Conservation (phyloP, 1,284 basidiomycete genomes). For the Fistulinella cinereoalba region DNA sequence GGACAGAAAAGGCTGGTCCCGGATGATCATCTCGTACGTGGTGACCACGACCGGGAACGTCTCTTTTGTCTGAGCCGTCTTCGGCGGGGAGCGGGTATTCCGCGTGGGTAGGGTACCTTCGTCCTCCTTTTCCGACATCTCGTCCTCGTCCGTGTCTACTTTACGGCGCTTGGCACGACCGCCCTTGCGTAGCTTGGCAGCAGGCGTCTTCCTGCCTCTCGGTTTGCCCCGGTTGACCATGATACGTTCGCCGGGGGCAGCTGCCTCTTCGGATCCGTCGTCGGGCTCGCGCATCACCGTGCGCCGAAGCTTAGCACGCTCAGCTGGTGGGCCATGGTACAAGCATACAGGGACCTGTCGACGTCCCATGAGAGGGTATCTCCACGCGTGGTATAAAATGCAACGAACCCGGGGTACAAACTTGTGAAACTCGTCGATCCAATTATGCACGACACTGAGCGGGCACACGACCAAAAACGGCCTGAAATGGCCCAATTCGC, state of each 20-base stretch:
- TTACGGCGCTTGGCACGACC: slow-evolving; percentile 24
- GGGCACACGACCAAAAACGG: slow-evolving; percentile 93
- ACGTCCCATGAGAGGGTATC: no score
- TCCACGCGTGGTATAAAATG: background rate
- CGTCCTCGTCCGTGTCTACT: slow-evolving; percentile 7
- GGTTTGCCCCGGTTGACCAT: slow-evolving; percentile 15
- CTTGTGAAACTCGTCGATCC: slow-evolving; percentile 83
- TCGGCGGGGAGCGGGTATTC: no score
- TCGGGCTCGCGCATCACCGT: slow-evolving; percentile 47
- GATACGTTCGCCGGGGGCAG: slow-evolving; percentile 23
- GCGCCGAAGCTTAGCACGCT: slow-evolving; percentile 73
- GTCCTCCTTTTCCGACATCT: slow-evolving; percentile 4
- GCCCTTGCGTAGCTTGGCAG: slow-evolving; percentile 3
- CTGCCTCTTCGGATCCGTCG: slow-evolving; percentile 19
- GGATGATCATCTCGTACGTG: slow-evolving; percentile 93
- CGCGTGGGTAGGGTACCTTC: slow-evolving; percentile 2
- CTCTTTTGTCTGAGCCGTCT: slow-evolving; percentile 30
- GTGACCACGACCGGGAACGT: slow-evolving; percentile 85
- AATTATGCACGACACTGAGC: slow-evolving; percentile 89
- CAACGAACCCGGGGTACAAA: slow-evolving; percentile 71
- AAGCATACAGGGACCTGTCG: slow-evolving; percentile 82
- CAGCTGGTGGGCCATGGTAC: slow-evolving; percentile 83
- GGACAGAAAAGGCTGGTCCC: slow-evolving; percentile 66
- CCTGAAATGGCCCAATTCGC: slow-evolving; percentile 68
- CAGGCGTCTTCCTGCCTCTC: slow-evolving; percentile 9